Conservation (phyloP, 73 alveolate species). For the Vitrella brassicaformis region DNA sequence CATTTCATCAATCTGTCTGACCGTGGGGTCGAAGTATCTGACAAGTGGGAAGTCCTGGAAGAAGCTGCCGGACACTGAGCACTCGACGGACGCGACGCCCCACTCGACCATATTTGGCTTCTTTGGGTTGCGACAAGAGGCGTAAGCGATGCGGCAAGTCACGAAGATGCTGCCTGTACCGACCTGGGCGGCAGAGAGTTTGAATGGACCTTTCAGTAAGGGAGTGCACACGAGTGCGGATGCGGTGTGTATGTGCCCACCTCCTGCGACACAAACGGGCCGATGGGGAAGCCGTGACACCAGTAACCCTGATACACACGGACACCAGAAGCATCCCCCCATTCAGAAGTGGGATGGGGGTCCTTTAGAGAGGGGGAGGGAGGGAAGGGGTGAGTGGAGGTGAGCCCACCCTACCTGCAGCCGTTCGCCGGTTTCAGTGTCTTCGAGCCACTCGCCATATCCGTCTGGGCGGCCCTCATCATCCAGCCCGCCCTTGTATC, state of each 20-base stretch:
- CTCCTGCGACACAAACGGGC: not conserved
- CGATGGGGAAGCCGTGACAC: not conserved
- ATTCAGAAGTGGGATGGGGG: not conserved
- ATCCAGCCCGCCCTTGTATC: not conserved
- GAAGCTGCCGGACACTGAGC: not conserved
- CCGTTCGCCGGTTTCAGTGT: not conserved
- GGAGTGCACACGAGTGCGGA: no score
- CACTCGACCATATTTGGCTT: not conserved
- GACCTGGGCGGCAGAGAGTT: no score
- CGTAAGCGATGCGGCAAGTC: not conserved
- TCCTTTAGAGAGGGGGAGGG: not conserved
- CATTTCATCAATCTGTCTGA: no score
- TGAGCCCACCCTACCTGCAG: not conserved
- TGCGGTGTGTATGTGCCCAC: no score
- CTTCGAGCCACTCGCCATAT: not conserved
- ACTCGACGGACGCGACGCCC: not conserved
- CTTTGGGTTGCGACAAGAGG: not conserved
- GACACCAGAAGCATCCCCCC: not conserved
- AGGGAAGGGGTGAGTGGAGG: not conserved
- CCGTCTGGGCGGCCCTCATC: not conserved
- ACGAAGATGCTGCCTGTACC: not conserved
- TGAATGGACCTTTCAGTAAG: no score
- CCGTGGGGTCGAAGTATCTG: not conserved
- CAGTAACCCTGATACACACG: not conserved
- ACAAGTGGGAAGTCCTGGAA: not conserved